Percentiles rank a stretch among this genome's conserved stretches.
Conservation (phyloP, 768 basidiomycete genomes). For the Tricholoma terreum region DNA sequence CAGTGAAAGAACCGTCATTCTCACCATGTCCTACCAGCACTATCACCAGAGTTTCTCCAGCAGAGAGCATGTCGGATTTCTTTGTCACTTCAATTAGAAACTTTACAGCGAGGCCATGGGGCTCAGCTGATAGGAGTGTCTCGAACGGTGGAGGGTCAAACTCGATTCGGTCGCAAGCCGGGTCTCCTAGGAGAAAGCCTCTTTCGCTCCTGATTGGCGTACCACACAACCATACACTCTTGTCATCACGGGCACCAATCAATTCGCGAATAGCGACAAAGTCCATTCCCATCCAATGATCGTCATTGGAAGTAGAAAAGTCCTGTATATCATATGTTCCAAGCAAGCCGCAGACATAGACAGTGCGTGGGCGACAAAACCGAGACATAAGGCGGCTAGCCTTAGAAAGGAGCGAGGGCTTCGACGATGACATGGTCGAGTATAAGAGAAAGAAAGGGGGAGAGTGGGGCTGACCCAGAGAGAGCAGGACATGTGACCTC, state of each 20-base stretch:
- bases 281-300: neutral
- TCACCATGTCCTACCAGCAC: neutral
- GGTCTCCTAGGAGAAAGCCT: neutral
- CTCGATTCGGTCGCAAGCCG: neutral
- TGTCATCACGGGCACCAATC: neutral
- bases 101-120: neutral
- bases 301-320: neutral
- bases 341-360: neutral
- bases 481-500: too few species aligned
- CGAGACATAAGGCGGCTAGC: too few species aligned
- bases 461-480: too few species aligned
- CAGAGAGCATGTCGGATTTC: neutral
- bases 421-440: too few species aligned
- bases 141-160: neutral
- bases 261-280: neutral
- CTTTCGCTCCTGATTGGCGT: neutral
- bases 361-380: neutral
- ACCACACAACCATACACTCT: neutral
- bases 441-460: too few species aligned
- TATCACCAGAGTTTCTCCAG: neutral
- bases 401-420: too few species aligned
- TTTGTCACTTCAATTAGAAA: neutral
- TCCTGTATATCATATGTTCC: neutral
- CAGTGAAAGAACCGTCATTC: neutral
- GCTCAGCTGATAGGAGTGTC: neutral